These are phyloP conservation scores for Lentithecium fluviatile DNA, from an alignment of 495 filamentous ascomycete species.

Conservation along the genomic window DNA sequence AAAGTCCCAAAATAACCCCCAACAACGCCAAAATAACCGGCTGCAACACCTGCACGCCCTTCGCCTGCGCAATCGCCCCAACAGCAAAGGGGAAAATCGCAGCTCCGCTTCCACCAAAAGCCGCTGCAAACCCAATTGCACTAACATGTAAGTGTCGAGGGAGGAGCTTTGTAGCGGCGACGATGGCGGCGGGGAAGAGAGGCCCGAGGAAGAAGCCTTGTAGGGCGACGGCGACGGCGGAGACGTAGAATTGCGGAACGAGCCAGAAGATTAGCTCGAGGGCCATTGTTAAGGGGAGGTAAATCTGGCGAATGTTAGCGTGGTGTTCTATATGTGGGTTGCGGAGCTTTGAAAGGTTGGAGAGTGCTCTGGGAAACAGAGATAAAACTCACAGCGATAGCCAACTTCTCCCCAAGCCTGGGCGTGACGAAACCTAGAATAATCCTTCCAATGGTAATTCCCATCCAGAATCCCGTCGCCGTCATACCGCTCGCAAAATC, in stretches of 20 bases:
- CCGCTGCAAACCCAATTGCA: slow-evolving; percentile 79
- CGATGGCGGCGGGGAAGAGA: slow-evolving; percentile 71
- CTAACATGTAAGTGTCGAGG: slow-evolving; percentile 75
- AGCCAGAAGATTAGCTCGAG: slow-evolving; percentile 55
- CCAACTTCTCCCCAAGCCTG: slow-evolving; percentile 58
- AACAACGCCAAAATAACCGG: slow-evolving; percentile 71
- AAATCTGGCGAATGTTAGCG: slow-evolving; percentile 35
- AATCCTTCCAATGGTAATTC: slow-evolving; percentile 60
- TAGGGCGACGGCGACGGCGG: slow-evolving; percentile 64
- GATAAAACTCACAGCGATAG: slow-evolving; percentile 49
- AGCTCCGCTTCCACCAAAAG: slow-evolving; percentile 76
- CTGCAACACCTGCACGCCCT: slow-evolving; percentile 75
- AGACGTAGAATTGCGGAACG: slow-evolving; percentile 70
- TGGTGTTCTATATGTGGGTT: neutral
- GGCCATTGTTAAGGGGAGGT: slow-evolving; percentile 45
- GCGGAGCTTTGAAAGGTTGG: neutral
- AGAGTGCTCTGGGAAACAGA: neutral
- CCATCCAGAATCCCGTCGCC: slow-evolving; percentile 66
- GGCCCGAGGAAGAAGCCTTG: slow-evolving; percentile 69
- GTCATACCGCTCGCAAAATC: slow-evolving; percentile 62
- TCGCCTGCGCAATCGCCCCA: slow-evolving; percentile 77
- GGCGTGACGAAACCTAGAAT: slow-evolving; percentile 64
- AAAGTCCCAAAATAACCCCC: slow-evolving; percentile 44
- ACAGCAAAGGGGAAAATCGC: slow-evolving; percentile 82
- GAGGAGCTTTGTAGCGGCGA: slow-evolving; percentile 78